Conservation (phyloP, 306 rosid species). For the Gynostemma pentaphyllum region DNA sequence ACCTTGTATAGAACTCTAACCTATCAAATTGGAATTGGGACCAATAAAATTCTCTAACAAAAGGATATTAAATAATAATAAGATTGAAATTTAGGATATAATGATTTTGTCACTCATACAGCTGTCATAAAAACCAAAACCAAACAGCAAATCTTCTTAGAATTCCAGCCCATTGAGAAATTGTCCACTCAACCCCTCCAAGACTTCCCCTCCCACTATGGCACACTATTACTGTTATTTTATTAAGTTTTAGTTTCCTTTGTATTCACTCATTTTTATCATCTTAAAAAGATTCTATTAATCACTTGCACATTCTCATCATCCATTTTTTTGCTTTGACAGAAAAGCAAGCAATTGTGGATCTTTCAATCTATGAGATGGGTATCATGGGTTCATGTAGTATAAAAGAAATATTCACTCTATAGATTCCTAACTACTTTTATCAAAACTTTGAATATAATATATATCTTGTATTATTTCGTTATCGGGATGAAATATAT, state of each 20-base stretch:
- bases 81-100: not conserved
- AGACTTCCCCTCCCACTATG: not conserved
- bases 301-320: conserved; percentile 1
- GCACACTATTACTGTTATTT: not conserved
- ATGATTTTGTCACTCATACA: not conserved
- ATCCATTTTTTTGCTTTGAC: conserved; percentile 3
- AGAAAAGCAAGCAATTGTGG: conserved; percentile 4
- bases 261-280: conserved; percentile 6
- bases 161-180: conserved; percentile 6
- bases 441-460: not conserved
- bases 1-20: no score
- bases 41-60: not conserved
- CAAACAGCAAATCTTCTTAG: not conserved
- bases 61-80: not conserved
- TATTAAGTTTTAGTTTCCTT: not conserved
- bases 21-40: not conserved
- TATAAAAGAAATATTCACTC: not conserved
- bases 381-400: not conserved
- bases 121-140: not conserved
- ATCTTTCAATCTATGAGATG: not conserved
- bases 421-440: not conserved
- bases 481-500: no score
- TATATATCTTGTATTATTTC: not conserved
- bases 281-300: not conserved
- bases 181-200: not conserved